Evolutionary conservation across 1,284 basidiomycete species (phyloP).

Genomic region (Sphaerobolus stellatus): DNA sequence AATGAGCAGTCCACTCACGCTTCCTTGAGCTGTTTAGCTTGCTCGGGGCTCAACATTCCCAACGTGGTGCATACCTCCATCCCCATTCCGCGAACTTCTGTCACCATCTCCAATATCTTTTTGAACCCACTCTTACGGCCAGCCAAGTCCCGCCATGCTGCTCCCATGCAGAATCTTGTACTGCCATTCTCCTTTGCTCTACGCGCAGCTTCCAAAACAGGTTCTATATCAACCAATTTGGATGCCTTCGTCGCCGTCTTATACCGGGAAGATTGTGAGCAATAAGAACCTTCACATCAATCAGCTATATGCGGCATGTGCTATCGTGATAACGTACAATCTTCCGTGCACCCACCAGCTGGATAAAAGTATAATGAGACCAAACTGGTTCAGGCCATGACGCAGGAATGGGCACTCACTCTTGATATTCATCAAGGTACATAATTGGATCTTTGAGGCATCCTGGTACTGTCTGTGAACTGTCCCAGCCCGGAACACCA

Average conservation of each 20-base stretch:
- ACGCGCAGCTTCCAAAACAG: conserved; percentile 86
- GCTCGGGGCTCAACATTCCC: conserved; percentile 93
- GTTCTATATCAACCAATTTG: conserved; percentile 86
- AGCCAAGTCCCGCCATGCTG: conserved; percentile 96
- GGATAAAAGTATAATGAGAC: conserved; percentile 7
- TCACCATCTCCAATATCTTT: conserved; percentile 91
- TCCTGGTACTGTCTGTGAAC: conserved; percentile 89
- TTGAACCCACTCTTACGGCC: conserved; percentile 95
- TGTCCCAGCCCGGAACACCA: conserved; percentile 79
- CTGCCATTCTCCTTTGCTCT: conserved; percentile 95
- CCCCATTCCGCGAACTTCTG: conserved; percentile 82
- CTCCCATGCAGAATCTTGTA: conserved; percentile 98
- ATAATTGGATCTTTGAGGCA: conserved; percentile 89
- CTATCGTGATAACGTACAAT: conserved; percentile 60
- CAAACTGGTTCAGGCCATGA: conserved; percentile 7
- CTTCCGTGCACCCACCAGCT: conserved; percentile 95
- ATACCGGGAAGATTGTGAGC: conserved; percentile 94
- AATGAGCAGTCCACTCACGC: conserved; percentile 55
- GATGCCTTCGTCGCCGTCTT: conserved; percentile 88
- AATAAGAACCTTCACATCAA: conserved; percentile 79
- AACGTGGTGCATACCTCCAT: conserved; percentile 99
- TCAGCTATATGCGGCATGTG: not conserved
- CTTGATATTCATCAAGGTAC: conserved; percentile 99
- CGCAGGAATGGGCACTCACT: conserved; percentile 55
- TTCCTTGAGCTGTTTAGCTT: conserved; percentile 90